Conservation (phyloP, 257 asterid genomes). For the Paraleonurus japonicus region DNA sequence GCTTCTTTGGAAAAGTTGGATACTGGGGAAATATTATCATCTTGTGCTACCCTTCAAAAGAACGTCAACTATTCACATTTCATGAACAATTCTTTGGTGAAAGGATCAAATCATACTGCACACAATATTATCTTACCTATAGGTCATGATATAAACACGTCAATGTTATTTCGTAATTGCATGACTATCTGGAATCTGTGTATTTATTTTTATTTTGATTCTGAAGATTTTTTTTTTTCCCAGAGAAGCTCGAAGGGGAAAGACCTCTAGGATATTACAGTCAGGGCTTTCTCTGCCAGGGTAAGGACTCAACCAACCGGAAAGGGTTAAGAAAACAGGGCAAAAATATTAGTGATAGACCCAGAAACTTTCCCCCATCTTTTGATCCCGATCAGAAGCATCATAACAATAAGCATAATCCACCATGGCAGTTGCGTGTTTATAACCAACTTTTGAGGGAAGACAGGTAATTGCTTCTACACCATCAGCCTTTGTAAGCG, state of each 20-base stretch:
- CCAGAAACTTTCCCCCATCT: constrained; percentile 34
- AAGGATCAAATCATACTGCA: constrained; percentile 41
- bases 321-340: constrained; percentile 42
- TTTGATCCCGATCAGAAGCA: constrained; percentile 48
- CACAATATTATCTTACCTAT: constrained; percentile 33
- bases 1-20: constrained; percentile 54
- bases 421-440: constrained; percentile 61
- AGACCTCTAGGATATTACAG: constrained; percentile 35
- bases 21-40: constrained; percentile 40
- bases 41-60: constrained; percentile 42
- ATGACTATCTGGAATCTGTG: constrained; percentile 20
- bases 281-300: constrained; percentile 43
- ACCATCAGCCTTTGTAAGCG: constrained; percentile 4
- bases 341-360: constrained; percentile 31
- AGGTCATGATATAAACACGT: constrained; percentile 39
- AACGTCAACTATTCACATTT: constrained; percentile 30
- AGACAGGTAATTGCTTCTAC: constrained; percentile 60
- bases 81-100: constrained; percentile 33
- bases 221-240: constrained; percentile 4
- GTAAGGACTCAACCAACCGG: constrained; percentile 41
- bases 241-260: constrained; percentile 53
- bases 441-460: constrained; percentile 76
- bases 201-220: constrained; percentile 20
- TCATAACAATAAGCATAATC: constrained; percentile 36
- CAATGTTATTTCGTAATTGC: constrained; percentile 15